Evolutionary conservation across 106 monocot species (phyloP).

Genomic region (Phalaenopsis equestris): DNA sequence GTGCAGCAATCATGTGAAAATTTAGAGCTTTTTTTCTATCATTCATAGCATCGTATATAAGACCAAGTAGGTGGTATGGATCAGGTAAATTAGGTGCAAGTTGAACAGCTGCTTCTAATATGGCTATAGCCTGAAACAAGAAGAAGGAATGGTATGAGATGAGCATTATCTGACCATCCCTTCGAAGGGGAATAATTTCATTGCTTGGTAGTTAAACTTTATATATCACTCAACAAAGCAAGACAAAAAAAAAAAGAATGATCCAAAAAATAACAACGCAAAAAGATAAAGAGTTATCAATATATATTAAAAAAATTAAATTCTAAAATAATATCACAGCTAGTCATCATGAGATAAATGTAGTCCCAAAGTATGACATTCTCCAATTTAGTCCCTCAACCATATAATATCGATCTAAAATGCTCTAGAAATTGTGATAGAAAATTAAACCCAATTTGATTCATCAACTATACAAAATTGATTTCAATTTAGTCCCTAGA

Average conservation of each 20-base stretch:
- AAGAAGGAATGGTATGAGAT: constrained; percentile 6
- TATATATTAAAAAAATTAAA: not conserved
- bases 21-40: constrained; percentile 69
- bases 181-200: not conserved
- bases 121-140: constrained; percentile 60
- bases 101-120: constrained; percentile 66
- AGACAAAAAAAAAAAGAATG: not conserved
- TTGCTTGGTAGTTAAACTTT: not conserved
- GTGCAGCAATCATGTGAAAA: constrained; percentile 88
- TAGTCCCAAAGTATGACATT: too few relatives aligned
- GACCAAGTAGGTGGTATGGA: constrained; percentile 71
- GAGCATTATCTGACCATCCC: not conserved
- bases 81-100: constrained; percentile 80
- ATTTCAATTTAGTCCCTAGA: too few relatives aligned
- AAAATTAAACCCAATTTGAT: too few relatives aligned
- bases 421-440: too few relatives aligned
- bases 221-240: not conserved
- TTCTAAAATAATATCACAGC: not conserved
- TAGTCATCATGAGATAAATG: too few relatives aligned
- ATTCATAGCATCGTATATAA: constrained; percentile 57
- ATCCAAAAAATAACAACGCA: not conserved
- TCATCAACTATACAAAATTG: too few relatives aligned
- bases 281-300: not conserved
- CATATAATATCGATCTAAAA: too few relatives aligned
- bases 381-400: too few relatives aligned